phyloP scores from a whole-genome alignment of 805 yeast species.

The Yamadazyma akitaensis region DNA sequence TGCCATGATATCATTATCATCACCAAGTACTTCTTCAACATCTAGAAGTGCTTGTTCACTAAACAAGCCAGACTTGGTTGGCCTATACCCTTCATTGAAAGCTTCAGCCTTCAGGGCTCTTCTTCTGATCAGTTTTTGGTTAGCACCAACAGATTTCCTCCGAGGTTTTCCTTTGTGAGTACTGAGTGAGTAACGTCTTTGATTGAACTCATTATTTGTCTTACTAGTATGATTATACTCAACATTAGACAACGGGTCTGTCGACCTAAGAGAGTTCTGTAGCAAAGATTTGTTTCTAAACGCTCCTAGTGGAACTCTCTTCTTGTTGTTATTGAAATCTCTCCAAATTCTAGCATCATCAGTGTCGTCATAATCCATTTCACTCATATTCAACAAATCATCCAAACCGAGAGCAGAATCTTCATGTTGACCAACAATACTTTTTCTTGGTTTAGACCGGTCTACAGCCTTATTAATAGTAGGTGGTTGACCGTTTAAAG shows the following conservation, averaged over 20 bases:
- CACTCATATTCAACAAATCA: constrained; percentile 85
- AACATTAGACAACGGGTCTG: constrained; percentile 18
- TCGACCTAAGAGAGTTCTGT: constrained; percentile 23
- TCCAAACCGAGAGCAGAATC: constrained; percentile 54
- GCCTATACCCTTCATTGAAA: constrained; percentile 68
- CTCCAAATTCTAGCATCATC: constrained; percentile 50
- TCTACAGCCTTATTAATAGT: constrained; percentile 7
- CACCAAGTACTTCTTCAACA: constrained; percentile 67
- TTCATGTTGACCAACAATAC: constrained; percentile 22
- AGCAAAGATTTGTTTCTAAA: constrained; percentile 68
- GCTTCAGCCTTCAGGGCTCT: constrained; percentile 73
- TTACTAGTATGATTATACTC: constrained; percentile 26
- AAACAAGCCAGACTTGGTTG: constrained; percentile 73
- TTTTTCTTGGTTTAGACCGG: constrained; percentile 15
- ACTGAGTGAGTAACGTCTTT: constrained; percentile 17
- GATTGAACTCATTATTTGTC: constrained; percentile 24
- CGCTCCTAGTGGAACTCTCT: constrained; percentile 77
- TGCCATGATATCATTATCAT: constrained; percentile 45
- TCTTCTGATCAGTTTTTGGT: constrained; percentile 42
- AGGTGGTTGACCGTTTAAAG: constrained; percentile 37
- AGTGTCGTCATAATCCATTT: constrained; percentile 69
- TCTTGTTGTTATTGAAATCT: constrained; percentile 43
- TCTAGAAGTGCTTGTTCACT: constrained; percentile 72
- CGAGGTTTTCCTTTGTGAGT: constrained; percentile 4
- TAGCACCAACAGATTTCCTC: background rate